A percentile compares a stretch with the other conserved stretches of the same genome.
phyloP scores from a whole-genome alignment of 148 eudicot genomes.

The Spergularia marina region DNA sequence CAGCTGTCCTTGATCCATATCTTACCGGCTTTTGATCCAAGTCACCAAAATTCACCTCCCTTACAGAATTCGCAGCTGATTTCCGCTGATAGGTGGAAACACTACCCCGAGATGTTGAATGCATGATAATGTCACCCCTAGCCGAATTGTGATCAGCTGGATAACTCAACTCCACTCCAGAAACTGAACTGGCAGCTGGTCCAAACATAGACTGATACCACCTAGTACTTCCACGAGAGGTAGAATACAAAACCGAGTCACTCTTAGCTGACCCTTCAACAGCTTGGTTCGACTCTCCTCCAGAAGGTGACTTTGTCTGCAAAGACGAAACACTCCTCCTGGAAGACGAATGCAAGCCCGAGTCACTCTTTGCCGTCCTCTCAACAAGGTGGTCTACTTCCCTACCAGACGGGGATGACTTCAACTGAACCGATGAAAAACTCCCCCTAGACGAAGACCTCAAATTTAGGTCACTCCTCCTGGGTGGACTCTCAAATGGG shows the following conservation, averaged over 20 bases:
- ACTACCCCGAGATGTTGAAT: slow-evolving; percentile 42
- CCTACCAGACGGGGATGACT: slow-evolving; percentile 15
- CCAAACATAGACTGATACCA: slow-evolving; percentile 22
- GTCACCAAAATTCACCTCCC: slow-evolving; percentile 60
- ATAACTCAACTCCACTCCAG: slow-evolving; percentile 24
- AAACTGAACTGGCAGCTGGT: slow-evolving; percentile 15
- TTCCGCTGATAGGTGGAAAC: slow-evolving; percentile 44
- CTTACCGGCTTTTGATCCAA: slow-evolving; percentile 50
- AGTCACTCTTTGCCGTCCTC: slow-evolving; percentile 28
- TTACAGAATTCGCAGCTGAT: slow-evolving; percentile 46
- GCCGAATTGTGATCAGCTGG: slow-evolving; percentile 29
- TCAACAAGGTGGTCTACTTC: slow-evolving; percentile 34
- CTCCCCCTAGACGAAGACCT: slow-evolving; percentile 30
- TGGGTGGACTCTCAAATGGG: slow-evolving; percentile 28
- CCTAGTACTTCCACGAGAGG: slow-evolving; percentile 28
- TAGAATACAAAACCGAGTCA: slow-evolving; percentile 23
- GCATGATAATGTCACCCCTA: slow-evolving; percentile 24
- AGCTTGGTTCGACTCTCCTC: slow-evolving; percentile 17
- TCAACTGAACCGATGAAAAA: slow-evolving; percentile 9
- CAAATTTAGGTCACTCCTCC: slow-evolving; percentile 19
- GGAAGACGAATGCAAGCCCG: slow-evolving; percentile 36
- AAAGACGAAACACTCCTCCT: slow-evolving; percentile 28
- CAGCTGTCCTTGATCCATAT: slow-evolving; percentile 72
- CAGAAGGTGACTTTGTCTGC: slow-evolving; percentile 15
- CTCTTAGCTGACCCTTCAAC: slow-evolving; percentile 28